phyloP scores from a whole-genome alignment of 129 eudicot species.

The Arctium minus region DNA sequence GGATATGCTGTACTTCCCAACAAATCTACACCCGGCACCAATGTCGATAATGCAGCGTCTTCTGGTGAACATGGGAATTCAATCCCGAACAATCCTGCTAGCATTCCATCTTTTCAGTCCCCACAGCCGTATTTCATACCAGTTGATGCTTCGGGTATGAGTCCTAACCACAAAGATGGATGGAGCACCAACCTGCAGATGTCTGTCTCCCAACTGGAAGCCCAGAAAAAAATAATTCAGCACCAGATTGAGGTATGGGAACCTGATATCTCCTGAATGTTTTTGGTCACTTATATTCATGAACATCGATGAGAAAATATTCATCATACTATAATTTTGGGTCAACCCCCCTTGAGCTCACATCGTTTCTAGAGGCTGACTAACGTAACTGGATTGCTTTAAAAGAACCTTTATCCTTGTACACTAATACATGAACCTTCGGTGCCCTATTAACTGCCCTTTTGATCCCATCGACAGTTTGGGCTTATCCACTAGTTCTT shows the following conservation, averaged over 20 bases:
- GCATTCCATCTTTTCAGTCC: constrained; percentile 34
- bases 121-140: constrained; percentile 37
- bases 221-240: constrained; percentile 43
- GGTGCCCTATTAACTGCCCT: too few relatives aligned
- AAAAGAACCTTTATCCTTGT: too few relatives aligned
- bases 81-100: constrained; percentile 29
- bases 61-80: constrained; percentile 33
- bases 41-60: constrained; percentile 17
- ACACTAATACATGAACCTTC: too few relatives aligned
- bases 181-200: constrained; percentile 24
- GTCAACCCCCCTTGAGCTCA: neutral
- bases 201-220: constrained; percentile 46
- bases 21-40: constrained; percentile 20
- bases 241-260: constrained; percentile 67
- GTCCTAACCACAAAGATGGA: constrained; percentile 22
- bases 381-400: neutral
- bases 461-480: too few relatives aligned
- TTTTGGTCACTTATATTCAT: too few relatives aligned
- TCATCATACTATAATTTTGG: neutral
- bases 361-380: neutral
- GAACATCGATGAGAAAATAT: neutral
- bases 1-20: constrained; percentile 55
- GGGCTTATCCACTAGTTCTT: too few relatives aligned
- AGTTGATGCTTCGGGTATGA: constrained; percentile 28
- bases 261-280: neutral